Conservation (phyloP, 2,329 filamentous ascomycete species). For the Leptodontidium sp. region DNA sequence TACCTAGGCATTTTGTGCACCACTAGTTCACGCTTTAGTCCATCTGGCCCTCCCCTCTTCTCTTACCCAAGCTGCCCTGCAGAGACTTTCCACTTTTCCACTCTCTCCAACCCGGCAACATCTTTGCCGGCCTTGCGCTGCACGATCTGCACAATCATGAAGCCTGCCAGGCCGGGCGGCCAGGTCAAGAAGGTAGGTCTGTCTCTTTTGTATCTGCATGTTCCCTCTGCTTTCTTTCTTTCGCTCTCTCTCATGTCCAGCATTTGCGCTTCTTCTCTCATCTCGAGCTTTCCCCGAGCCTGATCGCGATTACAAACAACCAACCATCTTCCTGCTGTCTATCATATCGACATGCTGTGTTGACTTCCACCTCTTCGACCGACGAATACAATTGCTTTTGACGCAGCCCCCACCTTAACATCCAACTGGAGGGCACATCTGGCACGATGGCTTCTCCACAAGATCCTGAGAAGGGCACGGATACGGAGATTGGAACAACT, state of each 20-base stretch:
- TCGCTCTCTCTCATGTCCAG: background rate
- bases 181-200: slow-evolving; percentile 13
- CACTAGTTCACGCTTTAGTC: background rate
- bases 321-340: background rate
- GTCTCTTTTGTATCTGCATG: slow-evolving; percentile 2
- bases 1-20: background rate
- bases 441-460: slow-evolving; percentile 30
- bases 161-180: background rate
- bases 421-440: background rate
- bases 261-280: background rate
- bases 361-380: background rate
- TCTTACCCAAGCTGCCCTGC: background rate
- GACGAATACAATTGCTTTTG: background rate
- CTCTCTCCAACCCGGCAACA: background rate
- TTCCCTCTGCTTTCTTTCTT: background rate
- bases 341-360: background rate
- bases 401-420: background rate
- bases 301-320: background rate
- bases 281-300: background rate
- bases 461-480: slow-evolving; percentile 32
- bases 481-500: slow-evolving; percentile 33
- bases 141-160: slow-evolving; percentile 11
- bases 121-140: background rate
- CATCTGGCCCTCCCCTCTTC: background rate
- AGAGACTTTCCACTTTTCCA: background rate